phyloP scores from a whole-genome alignment of 176 grass and related monocot genomes.

The Oryza coarctata region DNA sequence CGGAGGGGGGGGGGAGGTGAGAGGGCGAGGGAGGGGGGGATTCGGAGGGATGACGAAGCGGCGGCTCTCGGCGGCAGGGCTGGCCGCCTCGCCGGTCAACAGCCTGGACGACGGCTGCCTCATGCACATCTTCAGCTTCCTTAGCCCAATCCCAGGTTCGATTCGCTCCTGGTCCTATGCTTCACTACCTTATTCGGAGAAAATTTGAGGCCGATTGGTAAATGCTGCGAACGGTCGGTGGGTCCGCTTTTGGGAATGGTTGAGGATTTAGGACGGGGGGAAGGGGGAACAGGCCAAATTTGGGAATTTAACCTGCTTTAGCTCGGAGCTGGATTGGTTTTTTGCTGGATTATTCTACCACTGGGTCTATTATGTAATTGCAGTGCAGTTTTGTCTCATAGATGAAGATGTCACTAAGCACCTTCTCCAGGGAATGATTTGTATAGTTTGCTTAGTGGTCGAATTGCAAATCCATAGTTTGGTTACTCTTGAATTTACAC shows the following conservation, averaged over 20 bases:
- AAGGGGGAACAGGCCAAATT: not conserved
- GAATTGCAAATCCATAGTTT: not conserved
- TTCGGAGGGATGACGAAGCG: constrained; percentile 48
- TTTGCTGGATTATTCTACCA: not conserved
- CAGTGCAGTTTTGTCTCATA: not conserved
- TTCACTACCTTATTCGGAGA: not conserved
- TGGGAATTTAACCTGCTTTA: not conserved
- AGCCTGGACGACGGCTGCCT: constrained; percentile 91
- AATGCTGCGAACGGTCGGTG: not conserved
- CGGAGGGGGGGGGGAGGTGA: not conserved
- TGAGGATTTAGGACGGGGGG: not conserved
- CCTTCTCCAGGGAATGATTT: not conserved
- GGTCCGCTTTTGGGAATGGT: not conserved
- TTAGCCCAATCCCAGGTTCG: constrained; percentile 87
- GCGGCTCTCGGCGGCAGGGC: constrained; percentile 10
- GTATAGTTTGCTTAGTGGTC: not conserved
- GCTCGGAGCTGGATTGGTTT: not conserved
- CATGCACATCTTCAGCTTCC: constrained; percentile 99
- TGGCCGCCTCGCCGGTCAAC: constrained; percentile 47
- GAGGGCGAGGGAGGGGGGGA: not conserved
- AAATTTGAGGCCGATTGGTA: not conserved
- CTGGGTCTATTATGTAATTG: not conserved
- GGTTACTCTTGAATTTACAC: not conserved
- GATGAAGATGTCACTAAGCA: not conserved
- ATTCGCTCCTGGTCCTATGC: not conserved